phyloP scores from a whole-genome alignment of 192 early-diverging fungal genomes.

The Coemansia nantahalensis region DNA sequence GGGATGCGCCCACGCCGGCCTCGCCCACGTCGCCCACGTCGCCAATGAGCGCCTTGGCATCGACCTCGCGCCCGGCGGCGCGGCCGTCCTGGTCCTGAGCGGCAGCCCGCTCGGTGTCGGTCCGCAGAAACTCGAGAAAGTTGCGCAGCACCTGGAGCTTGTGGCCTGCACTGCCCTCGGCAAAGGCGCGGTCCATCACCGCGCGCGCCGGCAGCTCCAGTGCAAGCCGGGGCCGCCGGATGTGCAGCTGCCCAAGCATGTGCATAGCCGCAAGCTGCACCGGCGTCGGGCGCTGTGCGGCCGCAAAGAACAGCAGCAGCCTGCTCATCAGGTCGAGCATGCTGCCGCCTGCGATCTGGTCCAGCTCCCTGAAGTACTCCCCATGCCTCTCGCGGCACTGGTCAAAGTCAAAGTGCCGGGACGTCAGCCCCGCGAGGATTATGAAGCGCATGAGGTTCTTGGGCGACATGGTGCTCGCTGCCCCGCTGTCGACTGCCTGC shows the following conservation, averaged over 20 bases:
- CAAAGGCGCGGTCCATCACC: constrained; percentile 71
- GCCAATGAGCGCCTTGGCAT: constrained; percentile 75
- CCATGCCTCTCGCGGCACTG: constrained; percentile 33
- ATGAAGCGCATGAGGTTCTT: constrained; percentile 65
- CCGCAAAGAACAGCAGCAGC: constrained; percentile 48
- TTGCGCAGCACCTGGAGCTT: constrained; percentile 69
- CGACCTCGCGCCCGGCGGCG: constrained; percentile 51
- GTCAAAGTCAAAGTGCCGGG: constrained; percentile 82
- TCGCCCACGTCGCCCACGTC: constrained; percentile 80
- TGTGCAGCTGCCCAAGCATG: constrained; percentile 68
- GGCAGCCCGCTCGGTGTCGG: constrained; percentile 60
- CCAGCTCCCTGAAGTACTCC: constrained; percentile 41
- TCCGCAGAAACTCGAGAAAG: constrained; percentile 67
- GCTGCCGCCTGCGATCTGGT: constrained; percentile 21
- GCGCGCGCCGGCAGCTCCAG: constrained; percentile 51
- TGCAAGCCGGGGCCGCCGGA: constrained; percentile 67
- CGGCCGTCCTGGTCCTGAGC: constrained; percentile 45
- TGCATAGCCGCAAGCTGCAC: constrained; percentile 59
- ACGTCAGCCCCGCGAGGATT: constrained; percentile 68
- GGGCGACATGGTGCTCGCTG: constrained; percentile 20
- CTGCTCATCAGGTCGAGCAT: constrained; percentile 38
- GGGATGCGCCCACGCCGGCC: constrained; percentile 78
- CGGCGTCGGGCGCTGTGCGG: constrained; percentile 17
- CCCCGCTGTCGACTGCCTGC: constrained; percentile 28
- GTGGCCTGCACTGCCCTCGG: constrained; percentile 39